phyloP scores from a whole-genome alignment of 2,329 filamentous ascomycete species.

The Colletotrichum sp. region DNA sequence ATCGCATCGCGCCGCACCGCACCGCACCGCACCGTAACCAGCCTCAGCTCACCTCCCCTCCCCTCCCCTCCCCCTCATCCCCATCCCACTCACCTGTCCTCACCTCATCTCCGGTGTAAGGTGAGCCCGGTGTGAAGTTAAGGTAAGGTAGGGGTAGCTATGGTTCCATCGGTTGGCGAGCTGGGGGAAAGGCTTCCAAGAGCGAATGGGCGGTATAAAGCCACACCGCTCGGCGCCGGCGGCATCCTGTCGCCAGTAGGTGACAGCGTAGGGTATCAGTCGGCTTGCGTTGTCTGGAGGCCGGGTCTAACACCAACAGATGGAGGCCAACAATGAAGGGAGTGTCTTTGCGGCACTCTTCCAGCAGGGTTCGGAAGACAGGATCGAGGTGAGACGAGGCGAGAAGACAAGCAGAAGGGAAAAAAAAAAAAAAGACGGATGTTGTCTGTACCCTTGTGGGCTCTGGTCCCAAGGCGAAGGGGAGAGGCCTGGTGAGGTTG shows the following conservation, averaged over 20 bases:
- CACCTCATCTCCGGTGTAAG: background rate
- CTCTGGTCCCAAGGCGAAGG: background rate
- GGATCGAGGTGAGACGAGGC: background rate
- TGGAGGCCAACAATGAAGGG: background rate
- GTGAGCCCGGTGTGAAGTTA: background rate
- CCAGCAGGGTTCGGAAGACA: background rate
- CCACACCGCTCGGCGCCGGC: background rate
- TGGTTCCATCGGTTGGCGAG: background rate
- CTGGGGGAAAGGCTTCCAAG: background rate
- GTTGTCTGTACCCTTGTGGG: background rate
- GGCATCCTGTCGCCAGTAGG: background rate
- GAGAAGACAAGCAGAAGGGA: background rate
- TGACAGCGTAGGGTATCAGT: slow-evolving; percentile 1
- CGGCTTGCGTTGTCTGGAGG: background rate
- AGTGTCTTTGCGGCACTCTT: background rate
- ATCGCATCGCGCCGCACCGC: background rate
- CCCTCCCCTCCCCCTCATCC: background rate
- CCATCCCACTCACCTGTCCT: background rate
- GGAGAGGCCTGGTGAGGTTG: background rate
- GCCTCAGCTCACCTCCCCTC: background rate
- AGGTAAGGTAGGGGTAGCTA: background rate
- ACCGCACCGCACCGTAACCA: background rate
- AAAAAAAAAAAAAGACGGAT: background rate
- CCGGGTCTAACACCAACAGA: background rate
- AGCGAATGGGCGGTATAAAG: background rate